A percentile compares a stretch with the other conserved stretches of the same genome.
These are phyloP conservation scores for Pichia thaimueangensis DNA, from an alignment of 805 yeast genomes.

Conservation along the genomic window DNA sequence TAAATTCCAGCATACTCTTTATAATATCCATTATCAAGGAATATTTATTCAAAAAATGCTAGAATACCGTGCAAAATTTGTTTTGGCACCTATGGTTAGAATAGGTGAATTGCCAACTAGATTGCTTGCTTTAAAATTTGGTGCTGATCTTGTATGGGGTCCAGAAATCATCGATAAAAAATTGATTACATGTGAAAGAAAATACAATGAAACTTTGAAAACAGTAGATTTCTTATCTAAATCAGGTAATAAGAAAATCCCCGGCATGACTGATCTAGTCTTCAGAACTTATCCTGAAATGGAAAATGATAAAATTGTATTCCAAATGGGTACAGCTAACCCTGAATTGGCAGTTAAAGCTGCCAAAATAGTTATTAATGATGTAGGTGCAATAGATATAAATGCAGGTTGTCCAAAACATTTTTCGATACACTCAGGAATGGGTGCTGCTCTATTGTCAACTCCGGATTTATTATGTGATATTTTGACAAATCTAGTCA, in stretches of 20 bases:
- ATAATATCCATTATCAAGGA: too few species aligned
- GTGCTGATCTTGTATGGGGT: conserved; percentile 94
- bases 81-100: conserved; percentile 94
- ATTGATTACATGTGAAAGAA: conserved; percentile 61
- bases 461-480: conserved; percentile 75
- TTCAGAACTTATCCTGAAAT: conserved; percentile 64
- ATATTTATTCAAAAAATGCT: conserved; percentile 46
- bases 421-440: conserved; percentile 88
- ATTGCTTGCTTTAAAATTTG: conserved; percentile 68
- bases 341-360: conserved; percentile 86
- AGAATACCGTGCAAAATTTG: conserved; percentile 69
- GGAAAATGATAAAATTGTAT: conserved; percentile 66
- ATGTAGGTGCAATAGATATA: conserved; percentile 88
- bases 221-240: conserved; percentile 54
- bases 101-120: conserved; percentile 93
- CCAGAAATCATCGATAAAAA: conserved; percentile 93
- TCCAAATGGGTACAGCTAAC: conserved; percentile 86
- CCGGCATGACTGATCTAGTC: conserved; percentile 43
- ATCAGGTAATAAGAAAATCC: conserved; percentile 35
- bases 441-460: conserved; percentile 89
- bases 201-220: conserved; percentile 46
- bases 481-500: conserved; percentile 64
- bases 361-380: conserved; percentile 69
- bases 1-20: too few species aligned
- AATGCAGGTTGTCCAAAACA: conserved; percentile 98